Percentiles rank a stretch among this genome's conserved stretches.
These are phyloP conservation scores for Diaporthe longicolla DNA, from an alignment of 2,329 filamentous ascomycete species.

Conservation along the genomic window DNA sequence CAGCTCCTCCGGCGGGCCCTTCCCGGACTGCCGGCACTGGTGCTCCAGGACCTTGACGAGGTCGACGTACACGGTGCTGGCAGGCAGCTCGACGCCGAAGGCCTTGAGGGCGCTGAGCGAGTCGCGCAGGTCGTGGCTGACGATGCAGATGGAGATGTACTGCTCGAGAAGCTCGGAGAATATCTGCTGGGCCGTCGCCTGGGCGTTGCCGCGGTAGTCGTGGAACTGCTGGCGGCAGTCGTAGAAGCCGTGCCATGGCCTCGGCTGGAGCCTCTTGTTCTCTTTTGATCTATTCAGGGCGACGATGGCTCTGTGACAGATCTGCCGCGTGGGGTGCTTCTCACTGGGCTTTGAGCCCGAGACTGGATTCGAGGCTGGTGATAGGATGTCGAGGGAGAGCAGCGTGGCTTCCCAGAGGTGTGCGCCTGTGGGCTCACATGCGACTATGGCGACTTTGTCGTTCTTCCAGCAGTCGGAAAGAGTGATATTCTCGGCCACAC, in stretches of 20 bases:
- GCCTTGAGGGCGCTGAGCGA: not conserved
- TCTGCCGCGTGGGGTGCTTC: not conserved
- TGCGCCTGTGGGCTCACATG: constrained; percentile 6
- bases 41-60: constrained; percentile 16
- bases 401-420: not conserved
- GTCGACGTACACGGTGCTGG: constrained; percentile 1
- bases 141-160: not conserved
- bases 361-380: not conserved
- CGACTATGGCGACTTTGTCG: constrained; percentile 6
- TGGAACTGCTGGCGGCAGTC: not conserved
- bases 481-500: not conserved
- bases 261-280: not conserved
- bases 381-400: not conserved
- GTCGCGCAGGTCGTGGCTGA: constrained; percentile 1
- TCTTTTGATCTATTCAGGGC: not conserved
- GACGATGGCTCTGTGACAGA: not conserved
- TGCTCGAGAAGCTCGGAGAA: not conserved
- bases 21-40: not conserved
- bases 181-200: not conserved
- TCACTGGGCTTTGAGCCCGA: not conserved
- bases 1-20: not conserved
- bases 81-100: not conserved
- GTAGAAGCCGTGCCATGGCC: not conserved
- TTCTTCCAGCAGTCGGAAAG: constrained; percentile 10
- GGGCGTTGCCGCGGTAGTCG: not conserved